Base-by-base conservation (phyloP, 257 asterid species). In the Linderniella brevidens region DNA sequence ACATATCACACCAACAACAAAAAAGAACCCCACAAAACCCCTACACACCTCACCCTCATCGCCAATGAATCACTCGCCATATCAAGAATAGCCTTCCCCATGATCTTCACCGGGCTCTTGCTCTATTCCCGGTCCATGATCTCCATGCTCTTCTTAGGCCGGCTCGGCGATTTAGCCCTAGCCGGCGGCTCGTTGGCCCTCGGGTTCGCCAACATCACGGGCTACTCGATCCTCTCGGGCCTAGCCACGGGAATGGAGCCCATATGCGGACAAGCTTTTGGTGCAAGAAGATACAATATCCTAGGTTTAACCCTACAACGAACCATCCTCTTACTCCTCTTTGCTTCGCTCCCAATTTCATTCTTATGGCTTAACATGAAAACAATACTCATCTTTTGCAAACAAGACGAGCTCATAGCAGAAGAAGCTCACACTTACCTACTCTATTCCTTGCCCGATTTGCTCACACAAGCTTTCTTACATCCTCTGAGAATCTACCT, bases 191-290 rank as follows among this genome's bases (percentile, higher is more conserved):
- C 95, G 0, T 63, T 83, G 1, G 93, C 95, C 9, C 48, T 75
- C 3, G 92, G 79, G 0, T 82, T 82, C 18, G 93, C 92, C 29
- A 82, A 82, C 60, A 78, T 82, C 47, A 73, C 92, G 19, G 95
- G 92, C 19, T 76, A 79, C 44, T 83, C 94, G 0, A 58, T 83
- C 41, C 77, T 83, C 32, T 83, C 94, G 40, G 95, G 95, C 36
- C 52, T 83, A 5, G 88, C 95, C 60, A 71, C 72, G 73, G 95
- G 92, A 8, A 79, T 83, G 95, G 95, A 83, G 29, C 88, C 95
- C 17, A 83, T 83, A 9, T 83, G 95, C 37, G 80, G 80, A 13
- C 95, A 83, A 49, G 95, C 92, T 41, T 83, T 64, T 47, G 95
- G 95, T 0, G 93, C 93, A 8, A 73, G 73, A 48, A 66, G 52